Evolutionary conservation across 1,139 yeast species (phyloP), one percentile per base, ranked within the genome.

Genomic region (Eremothecium gossypii): DNA sequence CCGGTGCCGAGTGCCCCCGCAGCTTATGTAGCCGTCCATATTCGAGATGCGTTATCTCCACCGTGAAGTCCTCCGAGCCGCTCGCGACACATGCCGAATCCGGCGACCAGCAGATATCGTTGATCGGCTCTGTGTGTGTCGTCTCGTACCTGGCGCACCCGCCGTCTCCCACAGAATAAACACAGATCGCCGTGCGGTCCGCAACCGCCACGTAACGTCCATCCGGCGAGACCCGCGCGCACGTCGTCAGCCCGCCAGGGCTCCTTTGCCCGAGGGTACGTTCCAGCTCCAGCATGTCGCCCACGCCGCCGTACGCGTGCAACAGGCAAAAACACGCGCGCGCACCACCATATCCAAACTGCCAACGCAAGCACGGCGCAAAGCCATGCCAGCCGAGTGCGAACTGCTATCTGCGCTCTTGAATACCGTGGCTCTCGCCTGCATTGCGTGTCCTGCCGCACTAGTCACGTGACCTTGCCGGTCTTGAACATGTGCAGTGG

Each of bases 1-100:
- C 85, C 48, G 86, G 91, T 50, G 81, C 91, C 0, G 95, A 85
- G 57, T 91, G 98, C 11, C 94, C 91, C 41, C 73, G 70, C 32
- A 89, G 62, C 2, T 79, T 68, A 44, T 79, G 76, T 36, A 83
- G 69, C 48, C 71, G 71, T 3, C 72, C 73, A 45, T 66, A 68
- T 32, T 60, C 55, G 2, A 79, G 60, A 41, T 80, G 74, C 86
- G 95, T 86, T 3, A 91, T 65, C 34, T 91, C 70, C 6, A 89
- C 71, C 0, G 95, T 79, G 48, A 79, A 69, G 61, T 91, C 98
- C 58, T 91, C 97, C 0, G 95, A 82, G 1, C 83, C 91, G 0
- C 95, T 77, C 2, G 95, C 96, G 5, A 91, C 49, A 39, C 81
- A 74, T 45, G 69, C 67, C n/a, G 83, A 71, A 58, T 83, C 81